These are phyloP conservation scores for Fusarium sp. DNA, from an alignment of 2,329 filamentous ascomycete genomes.

Conservation along the genomic window DNA sequence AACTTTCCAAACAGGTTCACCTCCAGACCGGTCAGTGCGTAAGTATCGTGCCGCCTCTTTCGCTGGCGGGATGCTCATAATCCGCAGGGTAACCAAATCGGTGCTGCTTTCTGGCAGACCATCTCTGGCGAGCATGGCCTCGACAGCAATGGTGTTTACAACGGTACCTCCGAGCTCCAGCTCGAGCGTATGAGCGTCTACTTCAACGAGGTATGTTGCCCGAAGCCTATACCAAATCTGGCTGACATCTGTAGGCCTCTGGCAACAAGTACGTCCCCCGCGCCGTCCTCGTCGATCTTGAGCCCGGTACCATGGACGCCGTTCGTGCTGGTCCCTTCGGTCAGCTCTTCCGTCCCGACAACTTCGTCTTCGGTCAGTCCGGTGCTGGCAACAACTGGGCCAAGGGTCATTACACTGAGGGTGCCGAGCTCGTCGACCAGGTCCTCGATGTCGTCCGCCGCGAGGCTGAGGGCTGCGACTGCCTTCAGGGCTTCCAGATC, in stretches of 20 bases:
- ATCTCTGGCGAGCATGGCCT: slow-evolving; percentile 95
- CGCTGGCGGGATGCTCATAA: slow-evolving; percentile 51
- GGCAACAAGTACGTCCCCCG: slow-evolving; percentile 99
- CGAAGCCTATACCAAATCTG: neutral
- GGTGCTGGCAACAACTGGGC: slow-evolving; percentile 99
- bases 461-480: slow-evolving; percentile 98
- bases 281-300: slow-evolving; percentile 98
- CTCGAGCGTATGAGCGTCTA: slow-evolving; percentile 99
- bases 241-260: slow-evolving; percentile 72
- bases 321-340: slow-evolving; percentile 98
- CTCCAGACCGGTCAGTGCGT: slow-evolving; percentile 99
- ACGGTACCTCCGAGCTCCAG: slow-evolving; percentile 98
- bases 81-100: slow-evolving; percentile 97
- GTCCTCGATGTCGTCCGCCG: slow-evolving; percentile 98
- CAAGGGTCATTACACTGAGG: slow-evolving; percentile 99
- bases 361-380: slow-evolving; percentile 99
- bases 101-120: slow-evolving; percentile 98
- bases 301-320: slow-evolving; percentile 99
- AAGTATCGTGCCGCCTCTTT: slow-evolving; percentile 52
- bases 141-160: slow-evolving; percentile 98
- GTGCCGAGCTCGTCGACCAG: slow-evolving; percentile 98
- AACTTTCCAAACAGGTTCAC: slow-evolving; percentile 82
- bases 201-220: slow-evolving; percentile 78
- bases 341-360: slow-evolving; percentile 99
- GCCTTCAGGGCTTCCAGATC: slow-evolving; percentile 99